A percentile compares a stretch with the other conserved stretches of the same genome.
phyloP scores from a whole-genome alignment of 176 grass and related monocot genomes.

The Triticum turgidum region DNA sequence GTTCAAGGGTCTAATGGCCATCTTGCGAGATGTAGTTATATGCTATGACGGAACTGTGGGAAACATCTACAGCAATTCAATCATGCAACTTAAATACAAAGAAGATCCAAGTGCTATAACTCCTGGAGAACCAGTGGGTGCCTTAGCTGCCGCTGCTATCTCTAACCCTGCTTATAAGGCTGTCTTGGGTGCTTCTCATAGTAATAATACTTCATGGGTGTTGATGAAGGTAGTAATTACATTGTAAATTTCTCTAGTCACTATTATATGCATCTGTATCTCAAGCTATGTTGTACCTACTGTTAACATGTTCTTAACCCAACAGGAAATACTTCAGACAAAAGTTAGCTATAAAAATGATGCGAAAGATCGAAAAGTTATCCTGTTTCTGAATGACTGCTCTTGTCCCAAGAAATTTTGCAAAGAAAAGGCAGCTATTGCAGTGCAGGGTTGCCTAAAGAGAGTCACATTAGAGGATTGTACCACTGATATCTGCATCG shows the following conservation, averaged over 20 bases:
- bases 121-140: constrained; percentile 93
- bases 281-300: constrained; percentile 5
- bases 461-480: constrained; percentile 76
- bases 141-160: constrained; percentile 90
- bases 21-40: constrained; percentile 78
- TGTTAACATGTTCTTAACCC: constrained; percentile 9
- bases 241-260: background rate
- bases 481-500: constrained; percentile 66
- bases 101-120: constrained; percentile 41
- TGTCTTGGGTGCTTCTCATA: constrained; percentile 78
- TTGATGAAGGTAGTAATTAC: constrained; percentile 70
- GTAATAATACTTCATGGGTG: constrained; percentile 96
- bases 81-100: constrained; percentile 68
- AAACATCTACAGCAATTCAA: constrained; percentile 79
- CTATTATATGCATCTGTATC: constrained; percentile 21
- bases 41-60: constrained; percentile 90
- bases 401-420: constrained; percentile 77
- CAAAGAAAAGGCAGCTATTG: constrained; percentile 81
- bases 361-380: constrained; percentile 61
- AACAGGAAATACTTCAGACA: constrained; percentile 79
- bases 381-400: constrained; percentile 85
- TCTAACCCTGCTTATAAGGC: constrained; percentile 80
- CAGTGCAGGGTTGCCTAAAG: constrained; percentile 69
- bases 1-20: constrained; percentile 88
- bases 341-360: constrained; percentile 56